A percentile compares a stretch with the other conserved stretches of the same genome.
Conservation (phyloP, 306 rosid species). For the Datisca glomerata region DNA sequence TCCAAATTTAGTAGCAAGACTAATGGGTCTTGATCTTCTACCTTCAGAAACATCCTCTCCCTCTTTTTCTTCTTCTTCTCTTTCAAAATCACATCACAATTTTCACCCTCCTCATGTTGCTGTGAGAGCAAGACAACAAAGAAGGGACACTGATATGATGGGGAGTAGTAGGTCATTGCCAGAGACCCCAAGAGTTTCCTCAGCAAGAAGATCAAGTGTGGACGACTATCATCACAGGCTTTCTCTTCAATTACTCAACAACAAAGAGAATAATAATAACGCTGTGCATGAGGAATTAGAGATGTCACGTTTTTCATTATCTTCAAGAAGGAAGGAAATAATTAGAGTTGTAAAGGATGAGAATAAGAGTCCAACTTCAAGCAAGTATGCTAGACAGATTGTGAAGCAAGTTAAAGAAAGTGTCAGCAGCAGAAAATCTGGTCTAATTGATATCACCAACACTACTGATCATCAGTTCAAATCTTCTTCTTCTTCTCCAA, state of each 20-base stretch:
- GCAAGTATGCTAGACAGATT: constrained; percentile 51
- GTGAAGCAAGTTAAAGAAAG: constrained; percentile 65
- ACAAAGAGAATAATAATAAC: too few relatives aligned
- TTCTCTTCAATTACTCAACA: constrained; percentile 69
- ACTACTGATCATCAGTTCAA: constrained; percentile 1
- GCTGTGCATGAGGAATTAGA: too few relatives aligned
- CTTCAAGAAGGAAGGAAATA: too few relatives aligned
- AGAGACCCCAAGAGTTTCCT: constrained; percentile 66
- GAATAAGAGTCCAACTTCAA: constrained; percentile 26
- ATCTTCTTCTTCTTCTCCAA: constrained; percentile 17
- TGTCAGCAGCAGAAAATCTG: constrained; percentile 47
- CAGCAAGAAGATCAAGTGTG: constrained; percentile 55
- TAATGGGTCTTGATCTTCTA: constrained; percentile 96
- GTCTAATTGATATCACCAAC: constrained; percentile 61
- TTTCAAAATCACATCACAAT: constrained; percentile 16
- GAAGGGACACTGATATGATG: too few relatives aligned
- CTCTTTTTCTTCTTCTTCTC: constrained; percentile 18
- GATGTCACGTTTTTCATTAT: too few relatives aligned
- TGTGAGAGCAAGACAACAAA: too few relatives aligned
- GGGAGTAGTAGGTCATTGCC: constrained; percentile 61
- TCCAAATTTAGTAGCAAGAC: constrained; percentile 83
- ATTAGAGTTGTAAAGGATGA: neutral
- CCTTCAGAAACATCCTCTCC: constrained; percentile 46
- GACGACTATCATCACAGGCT: constrained; percentile 56
- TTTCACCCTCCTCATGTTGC: too few relatives aligned